Percentiles rank a stretch among this genome's conserved stretches.
Conservation (phyloP, 108 stramenopile species). For the Fragilariopsis cylindrus region DNA sequence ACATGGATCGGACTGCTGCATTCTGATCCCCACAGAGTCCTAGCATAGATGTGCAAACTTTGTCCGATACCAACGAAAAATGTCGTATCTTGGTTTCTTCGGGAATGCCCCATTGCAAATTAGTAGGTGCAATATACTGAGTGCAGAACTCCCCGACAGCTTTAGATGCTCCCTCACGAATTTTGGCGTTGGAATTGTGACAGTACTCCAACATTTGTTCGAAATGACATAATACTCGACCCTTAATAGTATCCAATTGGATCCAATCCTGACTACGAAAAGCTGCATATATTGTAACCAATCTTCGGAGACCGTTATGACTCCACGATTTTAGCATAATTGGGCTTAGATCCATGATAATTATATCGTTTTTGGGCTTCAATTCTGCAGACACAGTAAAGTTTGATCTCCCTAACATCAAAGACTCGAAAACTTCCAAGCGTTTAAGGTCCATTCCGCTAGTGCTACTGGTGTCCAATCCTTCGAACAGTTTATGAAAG, state of each 20-base stretch:
- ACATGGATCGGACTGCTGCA: slow-evolving; percentile 60
- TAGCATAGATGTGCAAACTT: slow-evolving; percentile 43
- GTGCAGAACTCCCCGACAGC: slow-evolving; percentile 66
- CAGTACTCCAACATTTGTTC: slow-evolving; percentile 44
- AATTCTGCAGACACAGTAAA: slow-evolving; percentile 13
- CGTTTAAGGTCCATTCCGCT: neutral
- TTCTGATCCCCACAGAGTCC: slow-evolving; percentile 41
- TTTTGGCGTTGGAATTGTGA: slow-evolving; percentile 39
- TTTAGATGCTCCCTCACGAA: slow-evolving; percentile 61
- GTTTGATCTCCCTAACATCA: slow-evolving; percentile 25
- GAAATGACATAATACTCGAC: slow-evolving; percentile 11
- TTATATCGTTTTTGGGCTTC: neutral
- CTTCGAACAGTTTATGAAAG: slow-evolving; percentile 1
- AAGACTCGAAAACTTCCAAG: slow-evolving; percentile 23
- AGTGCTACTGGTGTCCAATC: neutral
- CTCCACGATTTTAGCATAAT: neutral
- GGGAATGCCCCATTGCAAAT: slow-evolving; percentile 13
- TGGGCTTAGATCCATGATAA: neutral
- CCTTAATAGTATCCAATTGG: slow-evolving; percentile 20
- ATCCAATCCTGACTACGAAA: slow-evolving; percentile 55
- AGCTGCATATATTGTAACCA: slow-evolving; percentile 40
- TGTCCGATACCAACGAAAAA: slow-evolving; percentile 15
- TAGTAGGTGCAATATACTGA: slow-evolving; percentile 15
- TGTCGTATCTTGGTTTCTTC: neutral
- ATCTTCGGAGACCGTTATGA: slow-evolving; percentile 20